Conservation (phyloP, 2,329 filamentous ascomycete genomes). For the Claviceps cyperi region DNA sequence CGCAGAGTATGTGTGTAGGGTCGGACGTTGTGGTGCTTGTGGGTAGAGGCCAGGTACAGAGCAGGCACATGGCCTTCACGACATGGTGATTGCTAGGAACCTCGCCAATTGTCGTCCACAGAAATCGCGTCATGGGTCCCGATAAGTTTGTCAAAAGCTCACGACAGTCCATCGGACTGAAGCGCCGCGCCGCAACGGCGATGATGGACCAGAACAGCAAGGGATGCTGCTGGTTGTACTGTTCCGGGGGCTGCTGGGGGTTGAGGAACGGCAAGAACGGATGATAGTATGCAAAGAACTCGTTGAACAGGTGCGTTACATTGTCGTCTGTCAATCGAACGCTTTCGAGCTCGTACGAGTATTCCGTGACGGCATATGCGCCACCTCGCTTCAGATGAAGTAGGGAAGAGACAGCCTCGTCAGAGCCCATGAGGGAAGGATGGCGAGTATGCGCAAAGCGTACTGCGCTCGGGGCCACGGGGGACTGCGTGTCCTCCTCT, state of each 20-base stretch:
- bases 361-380: constrained; percentile 44
- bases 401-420: constrained; percentile 53
- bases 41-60: constrained; percentile 72
- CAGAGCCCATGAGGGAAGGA: constrained; percentile 50
- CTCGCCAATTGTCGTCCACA: constrained; percentile 65
- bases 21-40: constrained; percentile 70
- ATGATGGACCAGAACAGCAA: constrained; percentile 79
- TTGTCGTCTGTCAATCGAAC: constrained; percentile 49
- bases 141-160: constrained; percentile 53
- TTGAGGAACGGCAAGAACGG: constrained; percentile 66
- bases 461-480: constrained; percentile 35
- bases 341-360: constrained; percentile 47
- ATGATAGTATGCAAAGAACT: constrained; percentile 65
- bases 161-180: constrained; percentile 38
- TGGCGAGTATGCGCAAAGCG: constrained; percentile 46
- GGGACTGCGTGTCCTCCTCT: constrained; percentile 45
- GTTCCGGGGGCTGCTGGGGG: constrained; percentile 49
- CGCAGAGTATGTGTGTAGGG: constrained; percentile 67
- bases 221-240: constrained; percentile 62
- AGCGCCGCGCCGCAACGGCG: constrained; percentile 60
- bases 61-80: constrained; percentile 64
- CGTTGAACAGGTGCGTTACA: constrained; percentile 51
- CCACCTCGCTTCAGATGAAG: constrained; percentile 52
- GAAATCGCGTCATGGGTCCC: constrained; percentile 51
- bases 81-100: constrained; percentile 68